A percentile compares a stretch with the other conserved stretches of the same genome.
Evolutionary conservation across 345 rosid species (phyloP).

Genomic region (Barbarea vulgaris): DNA sequence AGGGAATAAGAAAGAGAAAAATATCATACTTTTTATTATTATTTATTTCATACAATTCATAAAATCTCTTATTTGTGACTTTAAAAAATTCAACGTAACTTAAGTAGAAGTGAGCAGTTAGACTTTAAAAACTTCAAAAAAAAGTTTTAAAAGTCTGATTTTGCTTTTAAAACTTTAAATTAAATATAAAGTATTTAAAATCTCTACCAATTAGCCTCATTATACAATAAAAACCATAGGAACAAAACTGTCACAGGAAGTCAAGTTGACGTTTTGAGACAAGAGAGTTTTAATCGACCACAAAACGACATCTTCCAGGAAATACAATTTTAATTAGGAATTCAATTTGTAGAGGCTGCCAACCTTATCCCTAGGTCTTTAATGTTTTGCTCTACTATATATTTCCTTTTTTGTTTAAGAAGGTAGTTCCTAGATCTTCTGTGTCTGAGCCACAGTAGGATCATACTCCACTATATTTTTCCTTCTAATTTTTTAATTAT

Average conservation of each 20-base stretch:
- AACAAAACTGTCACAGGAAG: slow-evolving; percentile 9
- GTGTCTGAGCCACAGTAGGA: neutral
- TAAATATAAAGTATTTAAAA: too few relatives aligned
- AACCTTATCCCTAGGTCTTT: neutral
- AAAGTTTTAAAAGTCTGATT: too few relatives aligned
- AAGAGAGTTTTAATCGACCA: slow-evolving; percentile 5
- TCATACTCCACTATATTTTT: neutral
- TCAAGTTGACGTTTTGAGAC: slow-evolving; percentile 8
- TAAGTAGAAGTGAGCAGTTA: too few relatives aligned
- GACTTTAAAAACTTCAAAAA: too few relatives aligned
- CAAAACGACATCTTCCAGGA: neutral
- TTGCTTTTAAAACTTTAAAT: too few relatives aligned
- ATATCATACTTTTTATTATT: too few relatives aligned
- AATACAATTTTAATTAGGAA: neutral
- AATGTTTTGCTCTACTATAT: neutral
- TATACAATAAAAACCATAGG: neutral
- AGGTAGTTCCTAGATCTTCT: neutral
- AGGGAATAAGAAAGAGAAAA: too few relatives aligned
- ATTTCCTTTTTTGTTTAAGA: neutral
- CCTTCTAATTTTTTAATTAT: neutral
- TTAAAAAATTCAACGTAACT: too few relatives aligned
- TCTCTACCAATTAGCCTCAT: too few relatives aligned
- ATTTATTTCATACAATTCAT: too few relatives aligned
- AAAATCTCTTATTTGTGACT: too few relatives aligned
- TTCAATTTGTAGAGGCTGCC: neutral